Evolutionary conservation across 352 stramenopile species (phyloP), one percentile per base, ranked within the genome.

Genomic region (Phytopythium oedochilum): DNA sequence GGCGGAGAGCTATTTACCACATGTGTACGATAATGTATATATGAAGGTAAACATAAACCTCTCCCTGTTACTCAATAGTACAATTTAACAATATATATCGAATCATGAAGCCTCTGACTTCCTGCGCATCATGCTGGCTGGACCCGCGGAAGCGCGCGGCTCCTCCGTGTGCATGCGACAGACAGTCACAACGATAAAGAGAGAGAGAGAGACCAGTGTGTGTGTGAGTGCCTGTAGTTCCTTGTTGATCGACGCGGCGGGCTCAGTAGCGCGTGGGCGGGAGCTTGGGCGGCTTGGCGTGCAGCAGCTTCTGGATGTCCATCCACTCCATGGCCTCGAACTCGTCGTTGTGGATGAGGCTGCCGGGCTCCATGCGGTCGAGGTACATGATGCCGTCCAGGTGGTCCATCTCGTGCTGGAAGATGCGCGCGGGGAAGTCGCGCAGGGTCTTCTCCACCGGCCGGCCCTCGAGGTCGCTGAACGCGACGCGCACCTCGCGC

Each of bases 321-420:
- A 71, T 55, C 51, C 60, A 85, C 36, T 89, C 78, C 43, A 92
- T 71, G 23, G 71, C 61, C 34, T 81, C 66, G 31, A 91, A 92
- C 64, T 94, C 84, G 48, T 91, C 79, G 53, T 92, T 88, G 64
- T 94, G 84, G 61, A 94, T 88, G 39, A 94, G 69, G 32, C 71
- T 84, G 49, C 78, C 67, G 14, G 72, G 52, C 20, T 90, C 77
- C 39, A 91, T 55, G n/a, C 76, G 75, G 53, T 94, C 78, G 25
- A 91, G 59, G 60, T 89, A 91, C 49, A 94, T 68, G 23, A 92
- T 63, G 45, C 83, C 83, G 40, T 92, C 75, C 18, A 94, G 60
- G 23, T 94, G 83, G 63, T 94, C 81, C 6, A 89, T 61, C 49
- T 94, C 83, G 56, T 94, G 83, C 66, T 94, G 83, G 57, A 94